A percentile compares a stretch with the other conserved stretches of the same genome.
These are phyloP conservation scores for Podospora pseudoanserina DNA, from an alignment of 495 filamentous ascomycete genomes.

Conservation along the genomic window DNA sequence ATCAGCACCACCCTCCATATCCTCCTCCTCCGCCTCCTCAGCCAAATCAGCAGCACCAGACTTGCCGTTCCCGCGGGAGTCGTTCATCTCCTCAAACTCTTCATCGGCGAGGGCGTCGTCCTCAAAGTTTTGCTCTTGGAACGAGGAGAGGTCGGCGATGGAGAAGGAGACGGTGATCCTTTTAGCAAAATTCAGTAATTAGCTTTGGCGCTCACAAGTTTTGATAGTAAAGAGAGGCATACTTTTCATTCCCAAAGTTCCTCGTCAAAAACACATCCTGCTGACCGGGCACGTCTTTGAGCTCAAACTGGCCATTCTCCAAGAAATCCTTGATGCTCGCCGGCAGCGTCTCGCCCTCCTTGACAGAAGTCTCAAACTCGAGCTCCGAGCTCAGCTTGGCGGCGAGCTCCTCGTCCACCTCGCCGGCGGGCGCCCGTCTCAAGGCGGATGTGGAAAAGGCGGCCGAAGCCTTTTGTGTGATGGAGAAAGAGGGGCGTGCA, in stretches of 20 bases:
- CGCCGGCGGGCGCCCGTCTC: slow-evolving; percentile 46
- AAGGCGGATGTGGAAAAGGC: slow-evolving; percentile 69
- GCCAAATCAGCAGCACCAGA: slow-evolving; percentile 49
- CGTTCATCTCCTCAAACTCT: slow-evolving; percentile 45
- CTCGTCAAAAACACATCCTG: slow-evolving; percentile 84
- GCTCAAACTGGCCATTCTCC: slow-evolving; percentile 65
- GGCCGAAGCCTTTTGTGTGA: slow-evolving; percentile 56
- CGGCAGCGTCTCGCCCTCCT: slow-evolving; percentile 56
- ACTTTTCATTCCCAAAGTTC: slow-evolving; percentile 86
- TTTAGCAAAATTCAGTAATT: slow-evolving; percentile 8
- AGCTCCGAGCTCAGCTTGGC: slow-evolving; percentile 77
- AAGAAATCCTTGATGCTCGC: slow-evolving; percentile 67
- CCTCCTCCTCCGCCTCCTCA: slow-evolving; percentile 47
- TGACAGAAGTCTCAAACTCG: slow-evolving; percentile 57
- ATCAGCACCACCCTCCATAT: slow-evolving; percentile 44
- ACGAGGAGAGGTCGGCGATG: slow-evolving; percentile 80
- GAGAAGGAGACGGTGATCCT: slow-evolving; percentile 93
- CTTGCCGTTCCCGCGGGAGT: slow-evolving; percentile 46
- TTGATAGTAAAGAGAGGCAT: slow-evolving; percentile 28
- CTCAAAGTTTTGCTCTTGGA: slow-evolving; percentile 49
- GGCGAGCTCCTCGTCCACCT: slow-evolving; percentile 68
- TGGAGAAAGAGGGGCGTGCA: slow-evolving; percentile 32
- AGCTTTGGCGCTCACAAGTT: slow-evolving; percentile 12
- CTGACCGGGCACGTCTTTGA: slow-evolving; percentile 73
- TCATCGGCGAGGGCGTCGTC: slow-evolving; percentile 69